phyloP scores from a whole-genome alignment of 176 grass and related monocot genomes.

The Oryza officinalis region DNA sequence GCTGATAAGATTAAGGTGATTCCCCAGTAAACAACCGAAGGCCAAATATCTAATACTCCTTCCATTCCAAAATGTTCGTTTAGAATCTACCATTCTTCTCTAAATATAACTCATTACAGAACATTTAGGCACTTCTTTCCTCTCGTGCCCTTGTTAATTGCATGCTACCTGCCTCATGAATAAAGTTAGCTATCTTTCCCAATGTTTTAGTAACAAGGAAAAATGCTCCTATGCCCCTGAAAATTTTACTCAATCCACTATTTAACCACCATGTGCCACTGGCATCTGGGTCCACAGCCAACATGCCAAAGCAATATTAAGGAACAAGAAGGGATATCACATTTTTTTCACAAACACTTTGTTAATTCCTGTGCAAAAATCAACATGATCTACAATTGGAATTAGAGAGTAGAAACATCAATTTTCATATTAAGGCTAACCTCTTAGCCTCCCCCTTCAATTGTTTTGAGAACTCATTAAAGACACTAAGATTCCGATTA shows the following conservation, averaged over 20 bases:
- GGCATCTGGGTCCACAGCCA: background rate
- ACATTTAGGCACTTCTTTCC: background rate
- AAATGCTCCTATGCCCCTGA: background rate
- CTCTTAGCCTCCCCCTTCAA: conserved; percentile 93
- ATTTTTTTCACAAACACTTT: background rate
- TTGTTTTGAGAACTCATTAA: conserved; percentile 97
- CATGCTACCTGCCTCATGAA: background rate
- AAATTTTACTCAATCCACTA: background rate
- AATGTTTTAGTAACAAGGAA: background rate
- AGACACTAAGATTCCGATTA: conserved; percentile 81
- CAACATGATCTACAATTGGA: background rate
- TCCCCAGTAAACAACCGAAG: background rate
- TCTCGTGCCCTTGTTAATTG: background rate
- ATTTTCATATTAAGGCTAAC: conserved; percentile 36
- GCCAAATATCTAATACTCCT: background rate
- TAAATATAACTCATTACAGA: background rate
- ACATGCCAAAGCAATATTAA: background rate
- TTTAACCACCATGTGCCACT: background rate
- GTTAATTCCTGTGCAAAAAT: background rate
- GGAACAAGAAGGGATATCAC: background rate
- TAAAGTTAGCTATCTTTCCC: no score
- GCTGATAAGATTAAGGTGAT: no score
- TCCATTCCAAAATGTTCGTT: background rate
- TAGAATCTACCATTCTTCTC: background rate
- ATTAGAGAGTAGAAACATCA: background rate